Evolutionary conservation across 129 eudicot species (phyloP).

Genomic region (Scalesia atractyloides): DNA sequence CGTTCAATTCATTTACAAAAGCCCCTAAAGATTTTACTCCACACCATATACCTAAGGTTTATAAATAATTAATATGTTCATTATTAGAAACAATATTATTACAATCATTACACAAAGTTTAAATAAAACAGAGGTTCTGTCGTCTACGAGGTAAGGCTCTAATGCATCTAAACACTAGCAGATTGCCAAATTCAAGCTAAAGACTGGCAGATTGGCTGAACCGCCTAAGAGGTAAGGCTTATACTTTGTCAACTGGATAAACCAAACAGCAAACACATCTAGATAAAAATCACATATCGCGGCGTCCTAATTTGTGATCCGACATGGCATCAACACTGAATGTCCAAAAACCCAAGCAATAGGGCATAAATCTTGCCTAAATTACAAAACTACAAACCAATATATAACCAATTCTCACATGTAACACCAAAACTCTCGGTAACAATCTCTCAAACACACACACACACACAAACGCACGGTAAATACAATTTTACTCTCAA

Average conservation of each 20-base stretch:
- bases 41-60: no score
- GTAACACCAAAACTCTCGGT: conserved; percentile 39
- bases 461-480: conserved; percentile 35
- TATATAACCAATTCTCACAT: conserved; percentile 30
- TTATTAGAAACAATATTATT: no score
- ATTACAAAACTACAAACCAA: conserved; percentile 34
- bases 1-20: no score
- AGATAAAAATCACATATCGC: neutral
- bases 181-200: neutral
- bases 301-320: neutral
- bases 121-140: no score
- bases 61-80: no score
- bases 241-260: neutral
- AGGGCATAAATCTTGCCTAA: conserved; percentile 19
- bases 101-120: no score
- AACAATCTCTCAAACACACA: conserved; percentile 44
- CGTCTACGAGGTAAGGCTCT: no score
- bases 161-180: no score
- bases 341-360: neutral
- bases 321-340: neutral
- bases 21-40: no score
- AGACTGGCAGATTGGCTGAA: neutral
- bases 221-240: neutral
- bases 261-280: neutral
- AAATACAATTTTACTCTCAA: conserved; percentile 43